Percentiles rank a stretch among this genome's conserved stretches.
phyloP scores from a whole-genome alignment of 1,139 yeast species.

The Yamadazyma conglobata region DNA sequence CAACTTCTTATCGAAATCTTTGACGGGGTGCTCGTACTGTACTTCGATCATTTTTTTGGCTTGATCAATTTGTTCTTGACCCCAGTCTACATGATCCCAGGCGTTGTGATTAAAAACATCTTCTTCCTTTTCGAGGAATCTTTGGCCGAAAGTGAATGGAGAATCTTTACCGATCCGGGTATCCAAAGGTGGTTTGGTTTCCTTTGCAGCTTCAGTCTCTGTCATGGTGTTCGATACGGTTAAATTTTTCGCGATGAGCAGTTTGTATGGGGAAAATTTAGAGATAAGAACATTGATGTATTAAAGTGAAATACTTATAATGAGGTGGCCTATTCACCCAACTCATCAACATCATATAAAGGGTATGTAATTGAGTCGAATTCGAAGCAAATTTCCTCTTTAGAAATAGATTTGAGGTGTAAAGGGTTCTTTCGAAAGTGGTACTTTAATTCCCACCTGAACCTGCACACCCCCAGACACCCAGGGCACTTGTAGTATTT shows the following conservation, averaged over 20 bases:
- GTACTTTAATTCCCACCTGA: constrained; percentile 7
- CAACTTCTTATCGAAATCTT: constrained; percentile 74
- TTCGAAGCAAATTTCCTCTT: too few species aligned
- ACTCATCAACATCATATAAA: constrained; percentile 9
- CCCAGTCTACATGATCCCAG: constrained; percentile 99
- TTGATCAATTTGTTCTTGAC: constrained; percentile 75
- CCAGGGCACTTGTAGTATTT: constrained; percentile 8
- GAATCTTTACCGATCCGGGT: constrained; percentile 76
- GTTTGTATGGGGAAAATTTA: too few species aligned
- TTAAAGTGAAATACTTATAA: not conserved
- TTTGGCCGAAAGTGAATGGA: constrained; percentile 90
- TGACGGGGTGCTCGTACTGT: constrained; percentile 80
- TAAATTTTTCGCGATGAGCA: constrained; percentile 9
- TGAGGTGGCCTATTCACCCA: not conserved
- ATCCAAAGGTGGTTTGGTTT: constrained; percentile 36
- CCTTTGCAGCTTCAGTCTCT: constrained; percentile 1
- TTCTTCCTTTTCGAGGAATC: constrained; percentile 65
- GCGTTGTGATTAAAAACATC: constrained; percentile 94
- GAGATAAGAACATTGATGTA: too few species aligned
- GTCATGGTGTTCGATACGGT: not conserved
- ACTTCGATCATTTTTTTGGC: constrained; percentile 72
- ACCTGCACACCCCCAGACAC: constrained; percentile 3
- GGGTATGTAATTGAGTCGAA: too few species aligned
- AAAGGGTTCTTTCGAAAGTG: constrained; percentile 4
- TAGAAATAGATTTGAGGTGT: constrained; percentile 1